Evolutionary conservation across 169 alveolate genomes (phyloP), one percentile per base, ranked within the genome.

Genomic region (Plasmodium gonderi): DNA sequence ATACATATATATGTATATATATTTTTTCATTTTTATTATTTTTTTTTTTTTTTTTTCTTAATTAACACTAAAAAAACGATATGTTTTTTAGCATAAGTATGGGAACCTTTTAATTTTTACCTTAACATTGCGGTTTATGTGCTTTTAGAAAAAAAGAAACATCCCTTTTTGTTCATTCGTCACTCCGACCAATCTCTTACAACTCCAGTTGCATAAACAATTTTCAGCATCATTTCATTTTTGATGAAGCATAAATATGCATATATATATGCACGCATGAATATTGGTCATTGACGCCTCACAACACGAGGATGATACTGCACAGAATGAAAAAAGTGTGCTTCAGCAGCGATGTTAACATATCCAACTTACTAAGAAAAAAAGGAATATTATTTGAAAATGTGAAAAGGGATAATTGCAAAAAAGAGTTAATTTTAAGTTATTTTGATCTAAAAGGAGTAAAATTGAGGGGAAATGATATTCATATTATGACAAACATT

Each of bases 401-500:
- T 85, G 92, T 85, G 33, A 85, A 85, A 75, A 72, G 92, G 42
- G 92, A 85, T 23, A 51, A 85, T 54, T 85, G 92, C 68, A 54
- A 54, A 85, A 85, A 74, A 38, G 92, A 85, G 14, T 74, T 85
- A 75, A 85, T 85, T 33, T 17, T 85, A 23, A 78, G 68, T 38
- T 85, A 74, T 85, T 74, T 85, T 44, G 12, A 85, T 31, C 29
- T 85, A 36, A 85, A 95, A 96, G 96, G 96, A 40, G 23, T 95
- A 17, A 75, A 83, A 7, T 60, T 95, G 60, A 81, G 91, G 69
- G 69, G 75, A 12, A 95, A 94, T 77, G 96, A 95, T 33, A 80
- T 95, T 6, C 97, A 95, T 64, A 94, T 95, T 44, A 95, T 94
- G 97, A 83, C 95, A 33, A 95, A 90, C 60, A 76, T 96, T 54